Evolutionary conservation across 2,329 filamentous ascomycete genomes (phyloP).

Genomic region (Fusarium bulbicola): DNA sequence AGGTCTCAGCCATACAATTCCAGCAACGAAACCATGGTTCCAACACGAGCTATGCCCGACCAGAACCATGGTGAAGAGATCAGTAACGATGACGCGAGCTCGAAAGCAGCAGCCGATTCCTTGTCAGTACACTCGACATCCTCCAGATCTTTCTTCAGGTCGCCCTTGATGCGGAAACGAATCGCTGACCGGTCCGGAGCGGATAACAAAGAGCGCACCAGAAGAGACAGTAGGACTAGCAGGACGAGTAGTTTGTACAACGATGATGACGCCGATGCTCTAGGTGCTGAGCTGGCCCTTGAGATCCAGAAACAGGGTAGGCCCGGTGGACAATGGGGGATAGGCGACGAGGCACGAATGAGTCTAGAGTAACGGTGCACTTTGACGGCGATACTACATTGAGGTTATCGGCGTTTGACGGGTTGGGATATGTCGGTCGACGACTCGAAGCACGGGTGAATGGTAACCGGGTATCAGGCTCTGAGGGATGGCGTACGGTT

Average conservation of each 20-base stretch:
- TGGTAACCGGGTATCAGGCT: background rate
- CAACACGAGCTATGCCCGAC: constrained; percentile 38
- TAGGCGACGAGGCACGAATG: constrained; percentile 87
- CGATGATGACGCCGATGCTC: constrained; percentile 52
- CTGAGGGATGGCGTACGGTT: constrained; percentile 17
- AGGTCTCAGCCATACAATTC: constrained; percentile 48
- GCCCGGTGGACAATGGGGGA: constrained; percentile 74
- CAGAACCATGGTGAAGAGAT: constrained; percentile 40
- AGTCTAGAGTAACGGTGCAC: constrained; percentile 65
- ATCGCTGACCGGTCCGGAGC: constrained; percentile 48
- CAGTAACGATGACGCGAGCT: constrained; percentile 39
- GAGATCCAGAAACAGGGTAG: constrained; percentile 62
- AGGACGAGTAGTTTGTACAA: constrained; percentile 55
- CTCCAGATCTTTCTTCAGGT: constrained; percentile 56
- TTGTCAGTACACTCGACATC: constrained; percentile 59
- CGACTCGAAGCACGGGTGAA: background rate
- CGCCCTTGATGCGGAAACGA: constrained; percentile 53
- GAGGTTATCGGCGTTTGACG: constrained; percentile 51
- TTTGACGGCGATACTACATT: constrained; percentile 14
- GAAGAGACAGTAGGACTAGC: constrained; percentile 55
- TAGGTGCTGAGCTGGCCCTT: constrained; percentile 58
- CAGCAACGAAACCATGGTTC: constrained; percentile 50
- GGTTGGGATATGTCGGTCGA: background rate
- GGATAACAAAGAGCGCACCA: constrained; percentile 49
- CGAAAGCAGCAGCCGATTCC: constrained; percentile 52